These are phyloP conservation scores for Mucor irregularis DNA, from an alignment of 371 early-diverging fungal genomes.

Conservation along the genomic window DNA sequence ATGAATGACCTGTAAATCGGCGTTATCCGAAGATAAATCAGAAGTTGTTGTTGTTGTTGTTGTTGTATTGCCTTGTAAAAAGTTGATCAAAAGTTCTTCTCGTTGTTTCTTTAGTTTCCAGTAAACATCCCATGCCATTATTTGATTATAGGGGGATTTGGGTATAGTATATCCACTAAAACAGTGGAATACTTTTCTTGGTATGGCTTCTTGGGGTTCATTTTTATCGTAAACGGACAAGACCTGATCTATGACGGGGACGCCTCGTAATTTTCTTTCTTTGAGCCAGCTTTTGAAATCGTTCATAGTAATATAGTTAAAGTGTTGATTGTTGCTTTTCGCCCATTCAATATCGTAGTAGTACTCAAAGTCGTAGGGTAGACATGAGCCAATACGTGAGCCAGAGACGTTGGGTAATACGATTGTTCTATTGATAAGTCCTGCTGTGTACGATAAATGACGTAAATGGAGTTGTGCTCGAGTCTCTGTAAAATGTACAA, in stretches of 20 bases:
- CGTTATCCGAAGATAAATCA: background rate
- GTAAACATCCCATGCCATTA: background rate
- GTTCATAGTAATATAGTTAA: conserved; percentile 34
- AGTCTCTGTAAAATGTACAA: conserved; percentile 29
- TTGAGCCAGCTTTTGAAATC: conserved; percentile 30
- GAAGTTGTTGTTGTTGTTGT: too few species aligned
- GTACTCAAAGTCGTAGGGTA: conserved; percentile 24
- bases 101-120: too few species aligned
- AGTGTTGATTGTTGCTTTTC: conserved; percentile 11
- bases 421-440: conserved; percentile 28
- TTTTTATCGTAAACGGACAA: background rate
- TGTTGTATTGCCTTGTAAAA: too few species aligned
- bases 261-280: conserved; percentile 9
- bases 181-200: too few species aligned
- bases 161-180: background rate
- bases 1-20: background rate
- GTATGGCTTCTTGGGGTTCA: background rate
- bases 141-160: background rate
- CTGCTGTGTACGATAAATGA: conserved; percentile 34
- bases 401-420: conserved; percentile 36
- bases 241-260: background rate
- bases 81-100: background rate
- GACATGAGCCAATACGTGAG: conserved; percentile 34
- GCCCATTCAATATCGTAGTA: conserved; percentile 35
- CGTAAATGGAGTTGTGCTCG: conserved; percentile 43